Evolutionary conservation across 1,139 yeast species (phyloP).

Genomic region (Magnusiomyces tetraspermus): DNA sequence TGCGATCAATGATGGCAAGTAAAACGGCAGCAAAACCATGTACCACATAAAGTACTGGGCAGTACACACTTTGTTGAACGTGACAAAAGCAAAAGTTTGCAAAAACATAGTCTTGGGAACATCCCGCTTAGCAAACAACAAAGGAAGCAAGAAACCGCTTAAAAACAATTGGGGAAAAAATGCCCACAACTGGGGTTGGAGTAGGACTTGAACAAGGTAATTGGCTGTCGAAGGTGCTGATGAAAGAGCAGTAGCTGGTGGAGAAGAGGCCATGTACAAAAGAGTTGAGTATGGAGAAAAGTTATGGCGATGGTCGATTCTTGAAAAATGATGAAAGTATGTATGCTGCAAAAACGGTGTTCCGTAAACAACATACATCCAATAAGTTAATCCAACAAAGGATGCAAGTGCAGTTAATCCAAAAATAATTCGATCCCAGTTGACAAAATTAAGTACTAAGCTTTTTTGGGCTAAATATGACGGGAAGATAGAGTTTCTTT

Average conservation of each 20-base stretch:
- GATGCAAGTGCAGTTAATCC: constrained; percentile 36
- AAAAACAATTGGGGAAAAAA: constrained; percentile 73
- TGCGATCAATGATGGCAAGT: constrained; percentile 37
- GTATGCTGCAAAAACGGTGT: constrained; percentile 68
- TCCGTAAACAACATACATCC: constrained; percentile 65
- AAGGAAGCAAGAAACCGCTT: constrained; percentile 52
- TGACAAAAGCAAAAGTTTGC: constrained; percentile 87
- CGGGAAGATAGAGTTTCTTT: not conserved
- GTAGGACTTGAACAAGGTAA: constrained; percentile 23
- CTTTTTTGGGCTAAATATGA: not conserved
- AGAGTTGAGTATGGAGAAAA: constrained; percentile 78
- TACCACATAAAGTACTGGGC: constrained; percentile 89
- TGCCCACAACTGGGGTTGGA: constrained; percentile 40
- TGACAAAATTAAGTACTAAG: constrained; percentile 31
- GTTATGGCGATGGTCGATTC: constrained; percentile 91
- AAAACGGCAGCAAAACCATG: constrained; percentile 71
- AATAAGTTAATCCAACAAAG: constrained; percentile 39
- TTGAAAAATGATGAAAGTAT: constrained; percentile 68
- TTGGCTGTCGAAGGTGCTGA: constrained; percentile 17
- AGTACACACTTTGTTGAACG: constrained; percentile 89
- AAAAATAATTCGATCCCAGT: constrained; percentile 41
- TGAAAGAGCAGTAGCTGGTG: constrained; percentile 22
- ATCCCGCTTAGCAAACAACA: constrained; percentile 44
- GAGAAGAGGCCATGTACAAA: constrained; percentile 44
- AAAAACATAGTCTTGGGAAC: constrained; percentile 60